Percentiles rank a stretch among this genome's conserved stretches.
Conservation (phyloP, 495 filamentous ascomycete species). For the Hypoxylon rickii region DNA sequence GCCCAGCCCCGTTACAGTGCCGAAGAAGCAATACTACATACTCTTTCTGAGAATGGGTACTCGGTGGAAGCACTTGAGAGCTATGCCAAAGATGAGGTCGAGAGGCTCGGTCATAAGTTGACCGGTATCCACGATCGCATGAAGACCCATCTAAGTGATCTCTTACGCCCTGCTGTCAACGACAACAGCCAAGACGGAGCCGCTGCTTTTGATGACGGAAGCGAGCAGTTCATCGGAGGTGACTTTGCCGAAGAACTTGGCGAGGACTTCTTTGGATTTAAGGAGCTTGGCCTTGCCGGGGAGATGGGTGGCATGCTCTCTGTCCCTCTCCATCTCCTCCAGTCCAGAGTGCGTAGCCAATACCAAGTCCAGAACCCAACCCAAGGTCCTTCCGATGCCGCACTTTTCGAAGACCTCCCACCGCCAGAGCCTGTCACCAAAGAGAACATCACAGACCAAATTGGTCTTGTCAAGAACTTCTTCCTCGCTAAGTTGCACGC, state of each 20-base stretch:
- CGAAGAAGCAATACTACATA: slow-evolving; percentile 87
- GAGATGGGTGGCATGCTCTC: slow-evolving; percentile 87
- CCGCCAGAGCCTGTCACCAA: slow-evolving; percentile 78
- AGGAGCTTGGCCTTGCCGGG: slow-evolving; percentile 86
- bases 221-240: slow-evolving; percentile 94
- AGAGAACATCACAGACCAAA: slow-evolving; percentile 75
- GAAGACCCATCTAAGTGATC: slow-evolving; percentile 84
- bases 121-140: slow-evolving; percentile 87
- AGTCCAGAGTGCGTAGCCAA: slow-evolving; percentile 82
- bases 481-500: slow-evolving; percentile 85
- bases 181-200: slow-evolving; percentile 83
- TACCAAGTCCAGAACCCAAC: slow-evolving; percentile 75
- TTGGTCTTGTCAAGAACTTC: slow-evolving; percentile 86
- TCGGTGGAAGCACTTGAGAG: slow-evolving; percentile 80
- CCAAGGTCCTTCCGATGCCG: slow-evolving; percentile 51
- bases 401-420: slow-evolving; percentile 70
- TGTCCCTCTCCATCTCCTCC: slow-evolving; percentile 91
- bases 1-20: slow-evolving; percentile 68
- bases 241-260: slow-evolving; percentile 97
- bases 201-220: slow-evolving; percentile 90
- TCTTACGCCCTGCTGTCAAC: slow-evolving; percentile 84
- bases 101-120: slow-evolving; percentile 83
- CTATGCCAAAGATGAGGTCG: slow-evolving; percentile 93
- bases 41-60: slow-evolving; percentile 77
- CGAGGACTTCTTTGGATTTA: slow-evolving; percentile 99